Conservation (phyloP, 257 asterid species). For the Primulina tabacum region DNA sequence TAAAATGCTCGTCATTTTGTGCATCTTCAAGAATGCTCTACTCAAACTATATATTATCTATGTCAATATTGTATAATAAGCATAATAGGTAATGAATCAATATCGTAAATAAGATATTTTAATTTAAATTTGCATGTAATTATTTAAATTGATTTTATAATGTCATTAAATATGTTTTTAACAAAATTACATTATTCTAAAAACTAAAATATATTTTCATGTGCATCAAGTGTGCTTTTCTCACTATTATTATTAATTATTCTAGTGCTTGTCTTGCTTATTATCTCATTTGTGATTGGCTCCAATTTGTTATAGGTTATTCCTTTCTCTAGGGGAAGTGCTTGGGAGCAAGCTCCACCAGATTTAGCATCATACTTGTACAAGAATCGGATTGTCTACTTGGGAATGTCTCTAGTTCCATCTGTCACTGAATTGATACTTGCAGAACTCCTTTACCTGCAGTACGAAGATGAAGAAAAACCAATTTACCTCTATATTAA, state of each 20-base stretch:
- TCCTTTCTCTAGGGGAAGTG: constrained; percentile 84
- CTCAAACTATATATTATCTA: background rate
- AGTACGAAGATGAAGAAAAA: constrained; percentile 72
- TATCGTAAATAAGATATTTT: too few species aligned
- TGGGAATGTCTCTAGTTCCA: constrained; percentile 94
- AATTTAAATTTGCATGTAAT: background rate
- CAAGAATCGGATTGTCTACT: constrained; percentile 81
- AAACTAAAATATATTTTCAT: background rate
- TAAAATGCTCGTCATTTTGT: background rate
- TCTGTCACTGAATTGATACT: constrained; percentile 87
- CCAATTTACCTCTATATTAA: constrained; percentile 89
- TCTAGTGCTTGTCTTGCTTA: constrained; percentile 9
- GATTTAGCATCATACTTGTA: constrained; percentile 88
- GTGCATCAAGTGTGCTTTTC: background rate
- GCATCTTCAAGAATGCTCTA: too few species aligned
- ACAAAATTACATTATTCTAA: background rate
- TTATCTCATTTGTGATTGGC: constrained; percentile 17
- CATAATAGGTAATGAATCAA: too few species aligned
- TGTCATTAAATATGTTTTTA: background rate
- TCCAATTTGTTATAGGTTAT: constrained; percentile 58
- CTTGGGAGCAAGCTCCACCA: constrained; percentile 94
- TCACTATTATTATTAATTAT: background rate
- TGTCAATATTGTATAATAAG: background rate
- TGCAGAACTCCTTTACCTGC: constrained; percentile 89
- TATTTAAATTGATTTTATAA: too few species aligned